Evolutionary conservation across 352 stramenopile genomes (phyloP).

Genomic region (Phytophthora sp.): DNA sequence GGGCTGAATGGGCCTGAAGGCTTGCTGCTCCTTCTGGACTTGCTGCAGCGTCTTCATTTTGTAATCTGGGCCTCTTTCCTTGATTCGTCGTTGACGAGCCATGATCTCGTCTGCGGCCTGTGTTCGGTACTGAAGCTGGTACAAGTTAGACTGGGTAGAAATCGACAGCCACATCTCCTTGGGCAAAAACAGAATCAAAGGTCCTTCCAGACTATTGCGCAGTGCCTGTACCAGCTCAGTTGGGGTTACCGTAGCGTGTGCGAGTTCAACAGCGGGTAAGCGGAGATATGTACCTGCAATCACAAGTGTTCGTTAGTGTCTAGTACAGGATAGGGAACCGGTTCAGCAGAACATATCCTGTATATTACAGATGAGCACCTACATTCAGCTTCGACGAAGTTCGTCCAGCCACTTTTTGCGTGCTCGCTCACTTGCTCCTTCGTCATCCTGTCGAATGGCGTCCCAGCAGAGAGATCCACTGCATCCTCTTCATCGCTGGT

Average conservation of each 20-base stretch:
- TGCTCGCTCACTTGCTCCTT: conserved; percentile 12
- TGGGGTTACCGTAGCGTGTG: neutral
- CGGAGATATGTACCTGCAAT: neutral
- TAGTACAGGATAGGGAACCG: neutral
- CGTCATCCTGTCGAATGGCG: conserved; percentile 9
- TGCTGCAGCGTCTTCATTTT: conserved; percentile 14
- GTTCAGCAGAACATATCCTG: neutral
- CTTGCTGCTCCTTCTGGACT: conserved; percentile 2
- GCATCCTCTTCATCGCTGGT: conserved; percentile 10
- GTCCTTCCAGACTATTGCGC: conserved; percentile 1
- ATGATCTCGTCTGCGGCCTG: conserved; percentile 6
- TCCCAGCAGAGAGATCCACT: conserved; percentile 1
- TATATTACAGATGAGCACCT: conserved; percentile 3
- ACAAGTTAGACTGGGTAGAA: conserved; percentile 5
- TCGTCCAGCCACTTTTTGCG: neutral
- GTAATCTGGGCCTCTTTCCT: neutral
- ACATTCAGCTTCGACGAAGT: neutral
- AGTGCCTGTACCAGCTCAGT: conserved; percentile 1
- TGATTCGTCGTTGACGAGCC: conserved; percentile 4
- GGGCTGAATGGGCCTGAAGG: neutral
- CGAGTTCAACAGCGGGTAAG: neutral
- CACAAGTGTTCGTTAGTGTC: conserved; percentile 4
- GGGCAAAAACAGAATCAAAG: conserved; percentile 7
- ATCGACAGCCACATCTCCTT: conserved; percentile 11
- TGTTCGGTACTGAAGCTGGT: conserved; percentile 2